A percentile compares a stretch with the other conserved stretches of the same genome.
Conservation (phyloP, 352 stramenopile species). For the Pythium coloratum region DNA sequence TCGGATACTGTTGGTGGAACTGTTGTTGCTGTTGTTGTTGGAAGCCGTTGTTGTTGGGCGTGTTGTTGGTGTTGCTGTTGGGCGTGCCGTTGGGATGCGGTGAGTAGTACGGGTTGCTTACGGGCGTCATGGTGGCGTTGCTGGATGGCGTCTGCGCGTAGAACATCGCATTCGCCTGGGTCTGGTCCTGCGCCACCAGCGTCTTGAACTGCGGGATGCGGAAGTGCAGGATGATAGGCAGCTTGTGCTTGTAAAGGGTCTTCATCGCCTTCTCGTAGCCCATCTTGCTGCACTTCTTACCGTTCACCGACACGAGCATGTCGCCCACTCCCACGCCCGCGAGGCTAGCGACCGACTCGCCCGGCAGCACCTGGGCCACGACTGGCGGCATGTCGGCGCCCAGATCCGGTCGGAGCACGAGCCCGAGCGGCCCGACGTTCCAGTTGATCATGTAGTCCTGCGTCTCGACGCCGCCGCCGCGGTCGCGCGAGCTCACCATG, state of each 20-base stretch:
- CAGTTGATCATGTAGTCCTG: constrained; percentile 87
- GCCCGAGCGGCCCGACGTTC: constrained; percentile 74
- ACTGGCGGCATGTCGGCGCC: constrained; percentile 78
- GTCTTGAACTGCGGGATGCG: constrained; percentile 46
- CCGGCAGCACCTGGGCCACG: constrained; percentile 66
- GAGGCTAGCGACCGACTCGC: constrained; percentile 72
- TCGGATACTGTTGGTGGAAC: neutral
- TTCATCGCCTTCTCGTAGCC: constrained; percentile 81
- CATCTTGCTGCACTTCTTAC: constrained; percentile 70
- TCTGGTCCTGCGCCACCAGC: constrained; percentile 13
- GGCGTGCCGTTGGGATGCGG: neutral
- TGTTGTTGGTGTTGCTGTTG: neutral
- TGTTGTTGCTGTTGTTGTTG: neutral
- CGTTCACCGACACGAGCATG: constrained; percentile 77
- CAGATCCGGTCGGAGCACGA: constrained; percentile 70
- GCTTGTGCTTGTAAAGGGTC: constrained; percentile 73
- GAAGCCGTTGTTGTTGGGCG: neutral
- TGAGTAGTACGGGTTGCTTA: constrained; percentile 1
- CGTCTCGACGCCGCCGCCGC: constrained; percentile 26
- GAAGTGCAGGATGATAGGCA: constrained; percentile 79
- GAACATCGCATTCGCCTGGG: constrained; percentile 14
- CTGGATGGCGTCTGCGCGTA: neutral
- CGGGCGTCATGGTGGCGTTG: constrained; percentile 6
- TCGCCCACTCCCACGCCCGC: constrained; percentile 64
- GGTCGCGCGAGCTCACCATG: constrained; percentile 22